Conservation (phyloP, 371 early-diverging fungal species). For the Saksenaea oblongispora region DNA sequence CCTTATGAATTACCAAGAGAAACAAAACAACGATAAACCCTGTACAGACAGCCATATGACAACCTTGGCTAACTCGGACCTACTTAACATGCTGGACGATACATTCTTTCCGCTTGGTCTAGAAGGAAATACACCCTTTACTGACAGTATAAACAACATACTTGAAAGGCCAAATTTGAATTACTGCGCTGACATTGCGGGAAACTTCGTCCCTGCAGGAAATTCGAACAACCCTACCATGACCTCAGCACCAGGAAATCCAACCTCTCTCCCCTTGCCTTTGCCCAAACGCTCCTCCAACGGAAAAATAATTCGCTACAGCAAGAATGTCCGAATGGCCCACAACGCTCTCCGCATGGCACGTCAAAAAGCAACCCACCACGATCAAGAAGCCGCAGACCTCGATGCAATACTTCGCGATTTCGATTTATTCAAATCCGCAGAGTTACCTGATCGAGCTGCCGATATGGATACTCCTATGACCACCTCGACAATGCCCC, state of each 20-base stretch:
- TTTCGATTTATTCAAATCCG: neutral
- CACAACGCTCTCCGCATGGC: slow-evolving; percentile 40
- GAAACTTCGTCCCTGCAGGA: slow-evolving; percentile 4
- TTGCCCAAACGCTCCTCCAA: slow-evolving; percentile 39
- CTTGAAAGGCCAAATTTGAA: neutral
- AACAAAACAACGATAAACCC: slow-evolving; percentile 7
- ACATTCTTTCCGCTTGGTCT: neutral
- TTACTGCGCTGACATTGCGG: slow-evolving; percentile 3
- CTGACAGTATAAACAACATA: neutral
- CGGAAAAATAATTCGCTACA: slow-evolving; percentile 46
- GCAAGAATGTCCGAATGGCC: slow-evolving; percentile 38
- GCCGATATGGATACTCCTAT: neutral
- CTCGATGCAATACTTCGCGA: neutral
- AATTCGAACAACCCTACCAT: neutral
- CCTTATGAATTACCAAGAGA: neutral
- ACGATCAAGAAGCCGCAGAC: neutral
- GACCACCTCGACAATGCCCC: neutral
- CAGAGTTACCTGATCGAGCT: neutral
- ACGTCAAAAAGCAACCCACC: slow-evolving; percentile 18
- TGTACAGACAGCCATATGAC: neutral
- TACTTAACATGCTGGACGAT: neutral
- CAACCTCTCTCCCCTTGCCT: neutral
- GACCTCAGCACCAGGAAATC: neutral
- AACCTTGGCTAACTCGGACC: neutral
- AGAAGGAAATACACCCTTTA: neutral